Percentiles rank a stretch among this genome's conserved stretches.
Conservation (phyloP, 169 alveolate species). For the Perkinsus chesapeaki region DNA sequence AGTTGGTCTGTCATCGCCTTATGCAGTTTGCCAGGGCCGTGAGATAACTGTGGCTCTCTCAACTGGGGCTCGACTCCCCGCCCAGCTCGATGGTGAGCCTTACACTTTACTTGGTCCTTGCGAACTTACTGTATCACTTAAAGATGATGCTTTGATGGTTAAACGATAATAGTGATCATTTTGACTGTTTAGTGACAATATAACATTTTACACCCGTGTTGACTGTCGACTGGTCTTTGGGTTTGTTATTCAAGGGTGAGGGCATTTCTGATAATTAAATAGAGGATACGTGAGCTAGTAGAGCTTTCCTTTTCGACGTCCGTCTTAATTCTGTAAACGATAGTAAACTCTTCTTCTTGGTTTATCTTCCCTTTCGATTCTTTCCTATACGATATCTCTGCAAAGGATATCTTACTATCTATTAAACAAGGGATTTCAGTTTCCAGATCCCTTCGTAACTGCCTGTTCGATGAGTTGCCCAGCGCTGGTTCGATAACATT, state of each 20-base stretch:
- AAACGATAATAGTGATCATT: neutral
- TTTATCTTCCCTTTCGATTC: too few relatives aligned
- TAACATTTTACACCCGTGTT: neutral
- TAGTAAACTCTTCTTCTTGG: too few relatives aligned
- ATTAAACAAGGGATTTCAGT: too few relatives aligned
- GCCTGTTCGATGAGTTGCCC: too few relatives aligned
- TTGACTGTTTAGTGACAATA: neutral
- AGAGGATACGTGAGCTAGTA: too few relatives aligned
- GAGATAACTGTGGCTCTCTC: neutral
- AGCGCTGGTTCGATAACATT: too few relatives aligned
- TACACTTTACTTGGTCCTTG: neutral
- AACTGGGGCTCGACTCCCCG: neutral
- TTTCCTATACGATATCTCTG: too few relatives aligned
- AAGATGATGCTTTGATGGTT: neutral
- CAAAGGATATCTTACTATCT: too few relatives aligned
- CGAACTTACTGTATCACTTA: neutral
- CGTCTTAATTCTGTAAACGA: too few relatives aligned
- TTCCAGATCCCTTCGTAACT: too few relatives aligned
- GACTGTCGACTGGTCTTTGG: neutral
- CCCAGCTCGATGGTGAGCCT: neutral
- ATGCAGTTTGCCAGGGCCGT: slow-evolving; percentile 28
- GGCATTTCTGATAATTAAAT: neutral
- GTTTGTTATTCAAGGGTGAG: neutral
- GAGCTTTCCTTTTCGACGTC: too few relatives aligned
- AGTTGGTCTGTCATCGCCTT: slow-evolving; percentile 34